Evolutionary conservation across 148 eudicot species (phyloP).

Genomic region (Camellia sinensis): DNA sequence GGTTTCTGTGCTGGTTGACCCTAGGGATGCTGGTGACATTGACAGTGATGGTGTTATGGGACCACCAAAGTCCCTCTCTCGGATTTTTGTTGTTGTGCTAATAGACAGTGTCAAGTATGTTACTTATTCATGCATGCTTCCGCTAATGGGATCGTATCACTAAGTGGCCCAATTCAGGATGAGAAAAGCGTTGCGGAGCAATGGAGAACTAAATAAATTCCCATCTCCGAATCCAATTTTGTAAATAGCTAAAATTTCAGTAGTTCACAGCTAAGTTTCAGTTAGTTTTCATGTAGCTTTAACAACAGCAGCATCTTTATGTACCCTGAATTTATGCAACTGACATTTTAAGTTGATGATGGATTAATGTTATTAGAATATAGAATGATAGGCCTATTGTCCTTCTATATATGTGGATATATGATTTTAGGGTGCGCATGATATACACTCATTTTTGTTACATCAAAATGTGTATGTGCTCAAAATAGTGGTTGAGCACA

Average conservation of each 20-base stretch:
- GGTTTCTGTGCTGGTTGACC: slow-evolving; percentile 93
- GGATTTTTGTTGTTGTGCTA: slow-evolving; percentile 93
- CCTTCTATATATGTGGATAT: background rate
- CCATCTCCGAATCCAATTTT: slow-evolving; percentile 37
- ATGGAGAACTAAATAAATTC: background rate
- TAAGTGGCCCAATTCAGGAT: slow-evolving; percentile 21
- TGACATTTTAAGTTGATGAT: background rate
- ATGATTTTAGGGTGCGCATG: background rate
- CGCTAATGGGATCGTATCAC: slow-evolving; percentile 51
- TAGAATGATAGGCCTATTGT: background rate
- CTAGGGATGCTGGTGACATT: slow-evolving; percentile 71
- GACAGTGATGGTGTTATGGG: slow-evolving; percentile 70
- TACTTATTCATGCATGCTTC: slow-evolving; percentile 94
- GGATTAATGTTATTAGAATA: background rate
- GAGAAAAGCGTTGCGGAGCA: background rate
- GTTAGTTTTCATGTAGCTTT: background rate
- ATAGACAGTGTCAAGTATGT: slow-evolving; percentile 94
- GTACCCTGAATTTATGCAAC: background rate
- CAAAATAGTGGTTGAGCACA: too few relatives aligned
- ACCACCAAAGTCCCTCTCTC: slow-evolving; percentile 57
- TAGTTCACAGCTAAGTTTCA: background rate
- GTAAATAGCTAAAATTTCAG: slow-evolving; percentile 36
- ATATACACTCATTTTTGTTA: background rate
- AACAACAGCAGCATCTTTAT: background rate
- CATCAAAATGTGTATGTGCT: background rate